These are phyloP conservation scores for Mucor irregularis DNA, from an alignment of 371 early-diverging fungal genomes.

Conservation along the genomic window DNA sequence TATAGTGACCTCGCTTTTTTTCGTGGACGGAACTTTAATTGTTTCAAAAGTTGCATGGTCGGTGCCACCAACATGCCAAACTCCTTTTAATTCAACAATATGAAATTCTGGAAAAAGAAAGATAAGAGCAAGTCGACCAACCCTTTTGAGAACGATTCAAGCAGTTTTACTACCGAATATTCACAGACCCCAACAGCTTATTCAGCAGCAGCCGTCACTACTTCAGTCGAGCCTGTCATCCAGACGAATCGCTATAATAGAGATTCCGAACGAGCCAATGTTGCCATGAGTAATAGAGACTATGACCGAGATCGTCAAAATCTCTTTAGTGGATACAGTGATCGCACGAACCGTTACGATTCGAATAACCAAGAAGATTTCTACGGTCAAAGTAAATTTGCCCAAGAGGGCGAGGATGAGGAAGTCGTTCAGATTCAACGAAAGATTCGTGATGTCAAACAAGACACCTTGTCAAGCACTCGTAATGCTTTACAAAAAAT, in stretches of 20 bases:
- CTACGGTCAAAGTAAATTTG: conserved; percentile 5
- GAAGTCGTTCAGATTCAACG: conserved; percentile 59
- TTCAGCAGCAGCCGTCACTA: not conserved
- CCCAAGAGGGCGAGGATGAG: conserved; percentile 63
- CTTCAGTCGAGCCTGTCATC: no score
- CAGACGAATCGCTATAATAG: no score
- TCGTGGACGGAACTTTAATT: not conserved
- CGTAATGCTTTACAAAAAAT: conserved; percentile 68
- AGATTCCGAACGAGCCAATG: no score
- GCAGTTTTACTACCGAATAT: not conserved
- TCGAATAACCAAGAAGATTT: conserved; percentile 11
- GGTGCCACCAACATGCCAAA: conserved; percentile 5
- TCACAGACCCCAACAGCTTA: conserved; percentile 2
- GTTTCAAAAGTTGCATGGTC: not conserved
- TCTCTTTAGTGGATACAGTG: conserved; percentile 19
- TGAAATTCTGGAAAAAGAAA: conserved; percentile 27
- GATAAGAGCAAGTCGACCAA: conserved; percentile 13
- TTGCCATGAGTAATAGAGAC: no score
- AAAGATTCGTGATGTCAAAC: conserved; percentile 68
- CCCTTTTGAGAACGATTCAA: conserved; percentile 9
- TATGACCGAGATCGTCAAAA: conserved; percentile 21
- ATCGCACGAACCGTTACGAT: not conserved
- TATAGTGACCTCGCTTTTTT: no score
- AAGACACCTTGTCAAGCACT: conserved; percentile 73
- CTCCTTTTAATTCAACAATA: not conserved